phyloP scores from a whole-genome alignment of 1,284 basidiomycete genomes.

The Pseudozyma pruni region DNA sequence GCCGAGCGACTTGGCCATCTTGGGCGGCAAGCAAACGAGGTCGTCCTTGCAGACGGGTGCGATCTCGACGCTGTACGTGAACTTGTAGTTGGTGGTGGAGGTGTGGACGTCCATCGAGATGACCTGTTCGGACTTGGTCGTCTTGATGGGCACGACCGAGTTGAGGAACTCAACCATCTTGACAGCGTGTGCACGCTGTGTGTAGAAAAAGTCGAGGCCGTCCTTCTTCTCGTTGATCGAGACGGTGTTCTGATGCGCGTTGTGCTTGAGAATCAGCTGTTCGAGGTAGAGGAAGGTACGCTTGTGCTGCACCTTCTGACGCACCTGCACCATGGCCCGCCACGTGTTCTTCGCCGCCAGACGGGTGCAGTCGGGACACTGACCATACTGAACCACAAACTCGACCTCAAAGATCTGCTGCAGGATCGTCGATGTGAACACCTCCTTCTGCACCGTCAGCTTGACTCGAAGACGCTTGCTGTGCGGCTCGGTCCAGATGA shows the following conservation, averaged over 20 bases:
- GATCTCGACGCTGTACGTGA: constrained; percentile 97
- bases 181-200: constrained; percentile 86
- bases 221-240: constrained; percentile 91
- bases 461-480: constrained; percentile 92
- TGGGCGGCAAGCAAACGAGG: constrained; percentile 86
- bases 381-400: constrained; percentile 92
- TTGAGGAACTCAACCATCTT: constrained; percentile 97
- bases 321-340: constrained; percentile 95
- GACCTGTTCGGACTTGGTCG: constrained; percentile 91
- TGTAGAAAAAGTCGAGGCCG: constrained; percentile 96
- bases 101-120: constrained; percentile 92
- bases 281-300: constrained; percentile 97
- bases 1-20: constrained; percentile 81
- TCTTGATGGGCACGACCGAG: constrained; percentile 85
- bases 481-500: constrained; percentile 99
- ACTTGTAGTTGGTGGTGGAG: constrained; percentile 94
- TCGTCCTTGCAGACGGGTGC: constrained; percentile 98
- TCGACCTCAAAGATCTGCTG: constrained; percentile 98
- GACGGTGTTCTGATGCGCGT: constrained; percentile 95
- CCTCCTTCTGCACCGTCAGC: constrained; percentile 98
- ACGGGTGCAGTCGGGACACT: constrained; percentile 92
- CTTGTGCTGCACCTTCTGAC: constrained; percentile 90
- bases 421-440: constrained; percentile 91
- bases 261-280: constrained; percentile 95
- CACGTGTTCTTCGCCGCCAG: constrained; percentile 98